These are phyloP conservation scores for Termitomyces sp. DNA, from an alignment of 768 basidiomycete species.

Conservation along the genomic window DNA sequence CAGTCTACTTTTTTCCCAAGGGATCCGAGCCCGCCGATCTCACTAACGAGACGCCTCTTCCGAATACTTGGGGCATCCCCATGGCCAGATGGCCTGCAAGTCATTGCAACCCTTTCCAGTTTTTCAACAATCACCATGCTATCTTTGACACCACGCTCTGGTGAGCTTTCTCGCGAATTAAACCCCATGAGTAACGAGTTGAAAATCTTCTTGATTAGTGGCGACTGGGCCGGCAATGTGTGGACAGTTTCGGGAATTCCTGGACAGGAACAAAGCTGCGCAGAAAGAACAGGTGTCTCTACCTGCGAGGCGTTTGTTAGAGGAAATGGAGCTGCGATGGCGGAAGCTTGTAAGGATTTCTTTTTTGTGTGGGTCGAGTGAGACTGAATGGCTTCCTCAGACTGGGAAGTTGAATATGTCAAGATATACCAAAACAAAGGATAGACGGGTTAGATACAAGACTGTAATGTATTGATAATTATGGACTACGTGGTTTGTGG, in stretches of 20 bases:
- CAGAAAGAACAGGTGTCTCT: slow-evolving; percentile 74
- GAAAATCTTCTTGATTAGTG: slow-evolving; percentile 38
- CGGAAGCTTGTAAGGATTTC: slow-evolving; percentile 68
- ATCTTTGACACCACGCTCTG: slow-evolving; percentile 90
- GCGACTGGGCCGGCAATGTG: slow-evolving; percentile 86
- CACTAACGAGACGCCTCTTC: slow-evolving; percentile 65
- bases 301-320: slow-evolving; percentile 79
- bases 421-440: slow-evolving; percentile 57
- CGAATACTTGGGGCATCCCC: slow-evolving; percentile 73
- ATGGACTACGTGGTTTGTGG: neutral
- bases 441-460: neutral
- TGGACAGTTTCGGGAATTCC: slow-evolving; percentile 74
- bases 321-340: slow-evolving; percentile 66
- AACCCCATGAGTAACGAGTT: neutral
- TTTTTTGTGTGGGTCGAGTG: neutral
- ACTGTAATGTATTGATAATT: slow-evolving; percentile 7
- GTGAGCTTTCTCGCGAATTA: slow-evolving; percentile 32
- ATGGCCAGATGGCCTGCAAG: slow-evolving; percentile 77
- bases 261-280: slow-evolving; percentile 86
- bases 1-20: slow-evolving; percentile 81
- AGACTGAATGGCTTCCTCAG: slow-evolving; percentile 32
- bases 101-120: slow-evolving; percentile 72
- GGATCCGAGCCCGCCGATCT: slow-evolving; percentile 77
- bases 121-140: slow-evolving; percentile 71
- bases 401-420: slow-evolving; percentile 80